These are phyloP conservation scores for Carex pumila DNA, from an alignment of 176 grass and related monocot genomes.

Conservation along the genomic window DNA sequence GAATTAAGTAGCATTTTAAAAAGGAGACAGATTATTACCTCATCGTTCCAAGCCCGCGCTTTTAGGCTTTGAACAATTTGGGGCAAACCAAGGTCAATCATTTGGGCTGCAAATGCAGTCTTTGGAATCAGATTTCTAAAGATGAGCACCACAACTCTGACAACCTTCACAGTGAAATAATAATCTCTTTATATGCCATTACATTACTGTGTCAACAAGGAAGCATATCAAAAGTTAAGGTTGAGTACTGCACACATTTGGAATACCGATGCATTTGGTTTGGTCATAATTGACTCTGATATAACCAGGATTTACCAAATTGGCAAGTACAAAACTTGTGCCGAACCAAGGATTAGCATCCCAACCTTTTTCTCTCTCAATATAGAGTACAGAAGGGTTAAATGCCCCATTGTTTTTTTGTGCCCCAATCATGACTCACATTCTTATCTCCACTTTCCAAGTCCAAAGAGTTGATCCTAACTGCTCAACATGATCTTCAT, in stretches of 20 bases:
- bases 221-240: not conserved
- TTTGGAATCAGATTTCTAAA: conserved; percentile 79
- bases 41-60: conserved; percentile 95
- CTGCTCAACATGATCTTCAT: too few relatives aligned
- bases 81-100: conserved; percentile 95
- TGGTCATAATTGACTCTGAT: not conserved
- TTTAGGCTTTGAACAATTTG: conserved; percentile 91
- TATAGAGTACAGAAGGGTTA: too few relatives aligned
- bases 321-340: not conserved
- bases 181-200: not conserved
- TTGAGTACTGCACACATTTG: not conserved
- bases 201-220: not conserved
- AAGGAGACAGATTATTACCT: conserved; percentile 41
- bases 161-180: conserved; percentile 52
- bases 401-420: too few relatives aligned
- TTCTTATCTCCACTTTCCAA: too few relatives aligned
- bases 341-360: not conserved
- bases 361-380: not conserved
- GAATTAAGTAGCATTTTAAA: not conserved
- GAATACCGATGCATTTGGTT: not conserved
- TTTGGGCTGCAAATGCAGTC: conserved; percentile 82
- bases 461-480: too few relatives aligned
- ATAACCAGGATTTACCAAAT: not conserved
- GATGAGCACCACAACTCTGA: conserved; percentile 75
- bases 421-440: too few relatives aligned